Evolutionary conservation across 148 eudicot genomes (phyloP).

Genomic region (Polygonum maritimum): DNA sequence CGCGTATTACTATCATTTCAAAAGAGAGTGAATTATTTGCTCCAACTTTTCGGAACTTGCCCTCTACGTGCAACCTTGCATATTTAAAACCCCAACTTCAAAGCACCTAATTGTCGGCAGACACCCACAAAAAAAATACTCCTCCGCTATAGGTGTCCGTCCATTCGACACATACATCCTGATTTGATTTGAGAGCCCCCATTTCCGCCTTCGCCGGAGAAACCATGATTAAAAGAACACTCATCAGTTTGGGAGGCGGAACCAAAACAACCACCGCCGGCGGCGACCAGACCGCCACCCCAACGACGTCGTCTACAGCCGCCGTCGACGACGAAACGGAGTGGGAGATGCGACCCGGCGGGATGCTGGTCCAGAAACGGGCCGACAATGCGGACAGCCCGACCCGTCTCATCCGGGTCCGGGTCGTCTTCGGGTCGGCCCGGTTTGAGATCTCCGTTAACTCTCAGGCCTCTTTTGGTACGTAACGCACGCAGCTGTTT

Average conservation of each 20-base stretch:
- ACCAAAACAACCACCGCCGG: neutral
- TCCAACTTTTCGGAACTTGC: neutral
- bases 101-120: neutral
- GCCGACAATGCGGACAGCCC: conserved; percentile 8
- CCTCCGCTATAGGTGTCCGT: neutral
- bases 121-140: neutral
- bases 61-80: neutral
- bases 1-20: too few relatives aligned
- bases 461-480: conserved; percentile 45
- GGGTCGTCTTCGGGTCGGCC: conserved; percentile 24
- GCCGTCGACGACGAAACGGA: conserved; percentile 15
- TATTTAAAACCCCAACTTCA: neutral
- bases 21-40: neutral
- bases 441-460: conserved; percentile 29
- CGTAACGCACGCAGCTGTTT: neutral
- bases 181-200: neutral
- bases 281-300: neutral
- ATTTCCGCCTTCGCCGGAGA: neutral
- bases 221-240: conserved; percentile 17
- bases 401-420: conserved; percentile 24
- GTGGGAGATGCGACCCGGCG: conserved; percentile 42
- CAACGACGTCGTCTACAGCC: conserved; percentile 12
- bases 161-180: neutral
- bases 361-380: conserved; percentile 39
- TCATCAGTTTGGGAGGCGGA: conserved; percentile 15